These are phyloP conservation scores for Saccharomycopsis fibuligera DNA, from an alignment of 805 yeast genomes.

Conservation along the genomic window DNA sequence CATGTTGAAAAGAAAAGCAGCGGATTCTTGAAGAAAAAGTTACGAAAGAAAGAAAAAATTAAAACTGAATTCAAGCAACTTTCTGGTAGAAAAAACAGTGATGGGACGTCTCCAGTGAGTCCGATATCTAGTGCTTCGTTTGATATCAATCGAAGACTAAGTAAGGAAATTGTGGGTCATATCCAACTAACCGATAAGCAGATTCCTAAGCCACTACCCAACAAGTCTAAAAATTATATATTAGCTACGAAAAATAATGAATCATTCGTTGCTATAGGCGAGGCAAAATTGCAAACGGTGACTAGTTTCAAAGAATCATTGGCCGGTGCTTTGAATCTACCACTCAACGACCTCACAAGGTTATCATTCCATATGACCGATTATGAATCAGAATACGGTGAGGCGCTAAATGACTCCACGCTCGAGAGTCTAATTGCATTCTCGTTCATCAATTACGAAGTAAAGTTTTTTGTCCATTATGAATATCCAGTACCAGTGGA, in stretches of 20 bases:
- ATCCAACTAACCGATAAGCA: constrained; percentile 20
- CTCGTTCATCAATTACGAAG: constrained; percentile 29
- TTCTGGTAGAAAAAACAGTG: constrained; percentile 26
- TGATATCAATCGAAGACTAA: constrained; percentile 9
- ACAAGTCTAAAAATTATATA: constrained; percentile 31
- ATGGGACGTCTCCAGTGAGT: constrained; percentile 21
- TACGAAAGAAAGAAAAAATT: constrained; percentile 30
- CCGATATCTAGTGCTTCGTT: constrained; percentile 24
- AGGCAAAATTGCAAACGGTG: constrained; percentile 28
- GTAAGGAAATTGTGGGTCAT: constrained; percentile 12
- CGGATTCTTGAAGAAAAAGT: constrained; percentile 23
- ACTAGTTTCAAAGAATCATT: constrained; percentile 37
- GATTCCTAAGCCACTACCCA: constrained; percentile 15
- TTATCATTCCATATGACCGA: constrained; percentile 59
- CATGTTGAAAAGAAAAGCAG: constrained; percentile 11
- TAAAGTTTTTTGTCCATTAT: constrained; percentile 33
- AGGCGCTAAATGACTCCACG: constrained; percentile 44
- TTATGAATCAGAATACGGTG: constrained; percentile 54
- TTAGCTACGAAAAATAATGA: constrained; percentile 61
- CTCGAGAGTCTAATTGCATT: constrained; percentile 33
- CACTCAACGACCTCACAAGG: constrained; percentile 24
- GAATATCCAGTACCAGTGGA: constrained; percentile 24
- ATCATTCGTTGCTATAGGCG: constrained; percentile 45
- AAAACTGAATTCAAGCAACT: constrained; percentile 32
- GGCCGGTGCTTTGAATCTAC: constrained; percentile 32